Evolutionary conservation across 768 basidiomycete species (phyloP).

Genomic region (Botryobasidium botryosum): DNA sequence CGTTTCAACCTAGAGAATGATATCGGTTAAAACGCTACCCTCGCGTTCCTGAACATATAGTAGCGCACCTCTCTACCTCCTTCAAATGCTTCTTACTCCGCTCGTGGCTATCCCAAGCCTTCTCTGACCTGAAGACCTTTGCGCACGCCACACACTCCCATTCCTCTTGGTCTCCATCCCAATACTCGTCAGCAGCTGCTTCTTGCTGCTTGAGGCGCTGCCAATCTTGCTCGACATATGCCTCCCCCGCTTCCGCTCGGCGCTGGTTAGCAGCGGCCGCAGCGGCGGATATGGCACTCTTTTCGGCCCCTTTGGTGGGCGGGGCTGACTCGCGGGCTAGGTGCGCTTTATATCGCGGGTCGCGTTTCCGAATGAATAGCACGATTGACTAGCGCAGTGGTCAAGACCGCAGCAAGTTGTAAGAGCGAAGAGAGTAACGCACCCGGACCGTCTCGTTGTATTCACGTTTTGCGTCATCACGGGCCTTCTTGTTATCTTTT

Average conservation of each 20-base stretch:
- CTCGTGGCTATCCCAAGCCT: constrained; percentile 93
- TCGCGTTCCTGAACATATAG: neutral
- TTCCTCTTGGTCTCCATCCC: constrained; percentile 46
- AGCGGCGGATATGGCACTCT: constrained; percentile 12
- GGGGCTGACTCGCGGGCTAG: too few relatives aligned
- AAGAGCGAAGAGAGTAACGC: constrained; percentile 14
- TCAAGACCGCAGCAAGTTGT: neutral
- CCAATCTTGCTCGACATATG: constrained; percentile 80
- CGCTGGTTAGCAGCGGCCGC: constrained; percentile 8
- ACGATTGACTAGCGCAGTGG: constrained; percentile 40
- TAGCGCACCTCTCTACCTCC: constrained; percentile 48
- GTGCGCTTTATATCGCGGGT: constrained; percentile 68
- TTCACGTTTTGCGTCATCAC: constrained; percentile 74
- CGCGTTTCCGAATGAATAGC: constrained; percentile 67
- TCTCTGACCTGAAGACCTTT: constrained; percentile 79
- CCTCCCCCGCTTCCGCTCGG: neutral
- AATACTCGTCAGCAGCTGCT: constrained; percentile 46
- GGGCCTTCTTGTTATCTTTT: constrained; percentile 83
- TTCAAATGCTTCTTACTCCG: constrained; percentile 86
- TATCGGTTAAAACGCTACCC: neutral
- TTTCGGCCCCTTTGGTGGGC: constrained; percentile 20
- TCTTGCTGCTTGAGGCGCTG: constrained; percentile 39
- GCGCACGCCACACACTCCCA: constrained; percentile 94
- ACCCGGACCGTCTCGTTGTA: constrained; percentile 88
- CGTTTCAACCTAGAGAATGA: constrained; percentile 31